These are phyloP conservation scores for Russula griseocarnosa DNA, from an alignment of 768 basidiomycete species.

Conservation along the genomic window DNA sequence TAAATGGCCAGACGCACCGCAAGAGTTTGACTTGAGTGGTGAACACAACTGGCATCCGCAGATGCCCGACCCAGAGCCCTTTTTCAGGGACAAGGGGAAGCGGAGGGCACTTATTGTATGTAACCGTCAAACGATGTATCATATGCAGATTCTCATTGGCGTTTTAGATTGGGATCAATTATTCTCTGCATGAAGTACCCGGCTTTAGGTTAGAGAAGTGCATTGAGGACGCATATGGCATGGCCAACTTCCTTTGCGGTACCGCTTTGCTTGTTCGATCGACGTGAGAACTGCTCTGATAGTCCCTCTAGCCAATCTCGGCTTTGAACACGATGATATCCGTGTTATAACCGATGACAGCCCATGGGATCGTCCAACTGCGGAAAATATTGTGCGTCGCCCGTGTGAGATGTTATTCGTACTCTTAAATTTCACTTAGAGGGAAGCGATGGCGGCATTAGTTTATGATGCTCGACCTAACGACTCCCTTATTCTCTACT, in stretches of 20 bases:
- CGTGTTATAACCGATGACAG: not conserved
- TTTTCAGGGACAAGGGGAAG: not conserved
- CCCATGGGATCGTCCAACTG: not conserved
- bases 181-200: not conserved
- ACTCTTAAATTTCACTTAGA: not conserved
- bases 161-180: constrained; percentile 13
- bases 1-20: not conserved
- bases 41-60: not conserved
- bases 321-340: not conserved
- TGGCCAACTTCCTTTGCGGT: constrained; percentile 14
- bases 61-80: not conserved
- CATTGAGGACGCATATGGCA: not conserved
- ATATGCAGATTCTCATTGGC: not conserved
- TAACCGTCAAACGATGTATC: not conserved
- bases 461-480: not conserved
- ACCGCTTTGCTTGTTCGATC: not conserved
- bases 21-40: not conserved
- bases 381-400: constrained; percentile 7
- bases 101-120: constrained; percentile 3
- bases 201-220: not conserved
- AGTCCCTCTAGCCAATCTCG: not conserved
- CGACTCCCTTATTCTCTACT: constrained; percentile 8
- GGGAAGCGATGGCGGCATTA: not conserved
- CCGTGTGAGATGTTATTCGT: not conserved
- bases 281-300: not conserved